Percentiles rank a stretch among this genome's conserved stretches.
phyloP scores from a whole-genome alignment of 495 filamentous ascomycete species.

The Schizothecium vesticola region DNA sequence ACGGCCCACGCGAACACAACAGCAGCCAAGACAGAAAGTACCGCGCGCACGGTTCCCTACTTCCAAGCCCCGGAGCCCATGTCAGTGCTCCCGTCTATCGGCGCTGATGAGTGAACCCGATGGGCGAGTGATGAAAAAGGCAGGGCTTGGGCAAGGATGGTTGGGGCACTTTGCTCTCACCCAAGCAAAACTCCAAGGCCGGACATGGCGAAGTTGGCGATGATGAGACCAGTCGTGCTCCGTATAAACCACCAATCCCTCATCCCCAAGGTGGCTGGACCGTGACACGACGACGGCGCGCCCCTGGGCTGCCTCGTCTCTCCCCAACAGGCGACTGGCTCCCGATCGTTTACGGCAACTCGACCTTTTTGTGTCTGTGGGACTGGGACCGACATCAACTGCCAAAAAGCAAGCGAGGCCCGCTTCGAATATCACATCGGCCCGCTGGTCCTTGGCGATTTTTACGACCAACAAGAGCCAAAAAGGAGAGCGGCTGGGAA shows the following conservation, averaged over 20 bases:
- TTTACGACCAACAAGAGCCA: neutral
- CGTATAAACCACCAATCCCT: neutral
- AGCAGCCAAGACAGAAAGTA: conserved; percentile 13
- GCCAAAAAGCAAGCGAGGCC: neutral
- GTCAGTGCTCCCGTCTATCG: neutral
- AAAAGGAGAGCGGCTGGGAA: neutral
- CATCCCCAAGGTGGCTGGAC: neutral
- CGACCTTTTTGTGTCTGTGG: neutral
- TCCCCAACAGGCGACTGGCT: neutral
- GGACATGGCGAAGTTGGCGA: neutral
- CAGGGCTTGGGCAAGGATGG: neutral
- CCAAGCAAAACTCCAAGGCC: neutral
- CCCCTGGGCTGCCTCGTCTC: neutral
- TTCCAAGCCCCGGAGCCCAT: neutral
- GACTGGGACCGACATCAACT: neutral
- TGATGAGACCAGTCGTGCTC: neutral
- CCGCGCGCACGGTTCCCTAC: conserved; percentile 29
- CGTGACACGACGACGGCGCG: neutral
- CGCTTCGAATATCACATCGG: neutral
- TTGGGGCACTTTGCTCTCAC: neutral
- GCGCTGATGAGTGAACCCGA: neutral
- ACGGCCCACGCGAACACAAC: neutral
- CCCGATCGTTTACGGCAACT: too few species aligned
- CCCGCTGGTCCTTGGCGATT: neutral
- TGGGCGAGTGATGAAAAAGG: neutral